Evolutionary conservation across 148 eudicot genomes (phyloP).

Genomic region (Amaranthus hypochondriacus): DNA sequence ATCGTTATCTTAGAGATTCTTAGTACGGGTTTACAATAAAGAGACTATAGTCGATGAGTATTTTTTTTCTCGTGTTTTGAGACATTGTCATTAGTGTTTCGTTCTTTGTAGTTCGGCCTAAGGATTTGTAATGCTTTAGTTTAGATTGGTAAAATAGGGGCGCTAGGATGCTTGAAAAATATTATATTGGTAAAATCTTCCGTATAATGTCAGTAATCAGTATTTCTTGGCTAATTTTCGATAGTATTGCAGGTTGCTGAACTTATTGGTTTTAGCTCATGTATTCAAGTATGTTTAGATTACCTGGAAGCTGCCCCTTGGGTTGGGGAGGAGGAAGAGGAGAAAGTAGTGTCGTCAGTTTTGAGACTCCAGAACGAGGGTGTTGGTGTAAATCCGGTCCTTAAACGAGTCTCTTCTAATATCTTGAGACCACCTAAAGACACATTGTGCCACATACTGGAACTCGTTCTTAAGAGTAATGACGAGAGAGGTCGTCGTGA

Average conservation of each 20-base stretch:
- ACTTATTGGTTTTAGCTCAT: constrained; percentile 56
- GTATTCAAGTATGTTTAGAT: constrained; percentile 69
- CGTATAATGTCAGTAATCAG: too few species aligned
- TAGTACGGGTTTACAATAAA: too few species aligned
- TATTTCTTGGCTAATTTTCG: too few species aligned
- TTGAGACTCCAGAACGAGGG: constrained; percentile 55
- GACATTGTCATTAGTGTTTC: too few species aligned
- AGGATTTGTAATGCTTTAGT: too few species aligned
- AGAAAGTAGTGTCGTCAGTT: constrained; percentile 79
- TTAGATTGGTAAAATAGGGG: too few species aligned
- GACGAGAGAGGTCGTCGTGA: constrained; percentile 87
- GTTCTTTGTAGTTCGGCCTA: too few species aligned
- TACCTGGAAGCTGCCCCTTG: constrained; percentile 97
- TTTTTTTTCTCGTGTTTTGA: too few species aligned
- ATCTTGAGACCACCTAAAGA: constrained; percentile 59
- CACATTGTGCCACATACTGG: constrained; percentile 65
- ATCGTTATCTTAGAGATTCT: too few species aligned
- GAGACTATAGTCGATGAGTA: too few species aligned
- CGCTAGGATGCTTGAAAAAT: too few species aligned
- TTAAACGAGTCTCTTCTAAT: constrained; percentile 68
- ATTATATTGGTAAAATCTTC: too few species aligned
- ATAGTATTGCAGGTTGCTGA: constrained; percentile 61
- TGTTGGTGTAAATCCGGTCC: constrained; percentile 49
- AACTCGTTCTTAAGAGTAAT: constrained; percentile 77
- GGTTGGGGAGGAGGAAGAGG: constrained; percentile 97